These are phyloP conservation scores for Cicer arietinum DNA, from an alignment of 306 rosid genomes.

Conservation along the genomic window DNA sequence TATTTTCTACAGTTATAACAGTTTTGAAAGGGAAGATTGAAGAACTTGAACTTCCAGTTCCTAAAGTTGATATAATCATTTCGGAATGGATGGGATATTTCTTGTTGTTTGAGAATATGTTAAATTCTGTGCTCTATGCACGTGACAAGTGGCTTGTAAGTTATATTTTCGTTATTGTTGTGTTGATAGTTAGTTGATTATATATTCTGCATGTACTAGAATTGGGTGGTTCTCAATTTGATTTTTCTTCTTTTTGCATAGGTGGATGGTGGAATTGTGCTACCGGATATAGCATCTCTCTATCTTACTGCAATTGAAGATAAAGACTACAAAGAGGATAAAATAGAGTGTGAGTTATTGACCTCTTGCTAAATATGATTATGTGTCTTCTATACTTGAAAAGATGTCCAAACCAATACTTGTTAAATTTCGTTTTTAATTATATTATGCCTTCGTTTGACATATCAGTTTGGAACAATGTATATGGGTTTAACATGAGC, in stretches of 20 bases:
- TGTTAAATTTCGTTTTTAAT: conserved; percentile 11
- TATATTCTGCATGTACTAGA: neutral
- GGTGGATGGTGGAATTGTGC: conserved; percentile 81
- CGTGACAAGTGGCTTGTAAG: conserved; percentile 99
- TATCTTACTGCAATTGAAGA: conserved; percentile 91
- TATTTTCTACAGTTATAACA: conserved; percentile 67
- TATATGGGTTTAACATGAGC: conserved; percentile 96
- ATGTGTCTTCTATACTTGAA: conserved; percentile 23
- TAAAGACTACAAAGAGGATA: conserved; percentile 96
- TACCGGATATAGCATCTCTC: conserved; percentile 92
- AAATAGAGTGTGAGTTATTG: conserved; percentile 87
- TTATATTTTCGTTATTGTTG: conserved; percentile 6
- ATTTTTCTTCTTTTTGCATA: conserved; percentile 40
- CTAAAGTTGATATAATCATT: conserved; percentile 89
- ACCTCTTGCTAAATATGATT: conserved; percentile 34
- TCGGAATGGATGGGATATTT: conserved; percentile 99
- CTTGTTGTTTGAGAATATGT: conserved; percentile 95
- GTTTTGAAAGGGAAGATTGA: conserved; percentile 97
- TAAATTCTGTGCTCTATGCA: conserved; percentile 90
- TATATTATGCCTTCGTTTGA: conserved; percentile 35
- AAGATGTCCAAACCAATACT: conserved; percentile 14
- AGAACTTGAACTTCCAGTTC: conserved; percentile 93
- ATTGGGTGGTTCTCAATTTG: neutral
- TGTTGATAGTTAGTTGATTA: conserved; percentile 2
- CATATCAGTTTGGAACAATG: conserved; percentile 86